Evolutionary conservation across 108 stramenopile genomes (phyloP), one percentile per base, ranked within the genome.

Genomic region (Epipyxis sp.): DNA sequence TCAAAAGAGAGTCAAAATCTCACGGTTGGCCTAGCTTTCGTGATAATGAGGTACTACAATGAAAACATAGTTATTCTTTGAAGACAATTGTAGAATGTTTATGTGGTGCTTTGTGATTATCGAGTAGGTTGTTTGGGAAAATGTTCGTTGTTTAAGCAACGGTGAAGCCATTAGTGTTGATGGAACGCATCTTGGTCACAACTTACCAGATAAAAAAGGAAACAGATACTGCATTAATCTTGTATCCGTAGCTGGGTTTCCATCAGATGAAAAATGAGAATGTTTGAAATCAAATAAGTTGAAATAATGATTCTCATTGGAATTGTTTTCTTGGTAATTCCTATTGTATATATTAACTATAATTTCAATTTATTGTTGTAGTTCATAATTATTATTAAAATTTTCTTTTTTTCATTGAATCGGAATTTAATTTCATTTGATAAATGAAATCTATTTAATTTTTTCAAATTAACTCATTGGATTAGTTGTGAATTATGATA

Each of bases 151-250:
- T 0, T 61, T 95, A 45, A 86, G 82, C 29, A 79, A 82, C 50
- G 94, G 94, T n/a, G 94, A 95, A 78, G 88, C 91, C 25, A 92
- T 95, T 2, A 86, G 86, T 42, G 81, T 87, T 0, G 89, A 88
- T 76, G 94, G 93, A 20, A 92, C 92, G 0, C 93, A 95, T 77
- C 77, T 93, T 43, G 94, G 92, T 1, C 91, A 91, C 85, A 93
- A 93, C 76, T 85, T 93, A 0, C 94, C 91, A 0, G 92, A 92
- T 61, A 30, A 69, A 68, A 89, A 69, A n/a, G 93, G 92, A 44
- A 93, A 93, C 69, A 81, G 93, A 45, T 94, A 92, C 77, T 95
- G 94, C 78, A 95, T 95, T 80, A 95, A 94, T 62, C 86, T 95
- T 3, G 93, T 93, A 0, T 90, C 90, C 59, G 87, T 94, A 40